Percentiles rank a stretch among this genome's conserved stretches.
Evolutionary conservation across 2,329 filamentous ascomycete species (phyloP).

Genomic region (Fusarium transvaalense): DNA sequence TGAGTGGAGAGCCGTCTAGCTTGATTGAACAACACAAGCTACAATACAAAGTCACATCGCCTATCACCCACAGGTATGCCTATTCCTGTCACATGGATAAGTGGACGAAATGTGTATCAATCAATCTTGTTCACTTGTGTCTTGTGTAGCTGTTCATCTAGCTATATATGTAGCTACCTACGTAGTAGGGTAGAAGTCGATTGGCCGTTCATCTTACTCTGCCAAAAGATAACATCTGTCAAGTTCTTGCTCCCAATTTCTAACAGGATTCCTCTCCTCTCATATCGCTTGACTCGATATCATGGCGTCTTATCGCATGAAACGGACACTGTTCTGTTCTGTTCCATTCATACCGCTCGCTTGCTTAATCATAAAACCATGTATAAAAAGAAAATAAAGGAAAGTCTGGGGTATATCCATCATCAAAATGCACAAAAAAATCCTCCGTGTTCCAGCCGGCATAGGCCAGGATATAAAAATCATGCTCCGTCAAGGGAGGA

Average conservation of each 20-base stretch:
- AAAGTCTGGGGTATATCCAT: slow-evolving; percentile 52
- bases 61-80: not conserved
- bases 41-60: slow-evolving; percentile 1
- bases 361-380: slow-evolving; percentile 36
- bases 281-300: slow-evolving; percentile 13
- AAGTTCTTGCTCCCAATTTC: slow-evolving; percentile 10
- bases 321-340: slow-evolving; percentile 15
- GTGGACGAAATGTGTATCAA: not conserved
- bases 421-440: slow-evolving; percentile 44
- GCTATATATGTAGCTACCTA: slow-evolving; percentile 5
- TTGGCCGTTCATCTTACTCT: not conserved
- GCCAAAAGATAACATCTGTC: slow-evolving; percentile 19
- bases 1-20: not conserved
- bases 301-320: slow-evolving; percentile 18
- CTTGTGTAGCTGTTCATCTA: slow-evolving; percentile 19
- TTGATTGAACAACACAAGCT: not conserved
- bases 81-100: not conserved
- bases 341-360: slow-evolving; percentile 32
- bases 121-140: slow-evolving; percentile 35
- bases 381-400: slow-evolving; percentile 33
- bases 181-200: not conserved
- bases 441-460: slow-evolving; percentile 36
- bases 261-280: slow-evolving; percentile 10
- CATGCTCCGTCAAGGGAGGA: slow-evolving; percentile 25
- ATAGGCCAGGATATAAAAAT: slow-evolving; percentile 25